Evolutionary conservation across 345 rosid genomes (phyloP).

Genomic region (Hibiscus syriacus): DNA sequence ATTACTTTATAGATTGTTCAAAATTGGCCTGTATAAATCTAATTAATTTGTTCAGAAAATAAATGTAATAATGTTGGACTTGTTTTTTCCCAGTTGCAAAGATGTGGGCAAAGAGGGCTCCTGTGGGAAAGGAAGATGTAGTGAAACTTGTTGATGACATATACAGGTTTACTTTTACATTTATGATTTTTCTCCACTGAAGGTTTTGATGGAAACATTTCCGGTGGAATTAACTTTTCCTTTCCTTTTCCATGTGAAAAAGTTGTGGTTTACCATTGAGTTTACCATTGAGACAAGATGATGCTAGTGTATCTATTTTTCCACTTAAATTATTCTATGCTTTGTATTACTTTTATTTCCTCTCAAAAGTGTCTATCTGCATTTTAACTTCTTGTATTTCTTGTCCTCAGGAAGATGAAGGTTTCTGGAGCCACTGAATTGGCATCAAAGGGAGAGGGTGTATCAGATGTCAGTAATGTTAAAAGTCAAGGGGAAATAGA

Average conservation of each 20-base stretch:
- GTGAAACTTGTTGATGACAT: conserved; percentile 87
- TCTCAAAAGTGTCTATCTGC: neutral
- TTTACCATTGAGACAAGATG: neutral
- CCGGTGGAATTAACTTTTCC: neutral
- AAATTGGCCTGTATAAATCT: neutral
- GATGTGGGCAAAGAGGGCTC: conserved; percentile 64
- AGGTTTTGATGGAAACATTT: neutral
- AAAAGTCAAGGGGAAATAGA: conserved; percentile 63
- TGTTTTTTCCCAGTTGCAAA: conserved; percentile 45
- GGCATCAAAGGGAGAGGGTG: conserved; percentile 70
- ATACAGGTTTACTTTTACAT: conserved; percentile 49
- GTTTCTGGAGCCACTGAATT: conserved; percentile 80
- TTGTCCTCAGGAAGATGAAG: conserved; percentile 73
- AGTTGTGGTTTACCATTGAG: neutral
- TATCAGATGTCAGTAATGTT: conserved; percentile 54
- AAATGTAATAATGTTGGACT: neutral
- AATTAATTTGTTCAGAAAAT: neutral
- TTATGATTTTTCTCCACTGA: neutral
- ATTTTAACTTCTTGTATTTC: conserved; percentile 1
- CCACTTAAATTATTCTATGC: neutral
- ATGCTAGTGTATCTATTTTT: neutral
- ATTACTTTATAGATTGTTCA: neutral
- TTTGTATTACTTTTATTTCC: conserved; percentile 7
- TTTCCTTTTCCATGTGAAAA: neutral
- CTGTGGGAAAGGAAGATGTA: conserved; percentile 67